These are phyloP conservation scores for Aspergillus alliaceus DNA, from an alignment of 2,329 filamentous ascomycete species.

Conservation along the genomic window DNA sequence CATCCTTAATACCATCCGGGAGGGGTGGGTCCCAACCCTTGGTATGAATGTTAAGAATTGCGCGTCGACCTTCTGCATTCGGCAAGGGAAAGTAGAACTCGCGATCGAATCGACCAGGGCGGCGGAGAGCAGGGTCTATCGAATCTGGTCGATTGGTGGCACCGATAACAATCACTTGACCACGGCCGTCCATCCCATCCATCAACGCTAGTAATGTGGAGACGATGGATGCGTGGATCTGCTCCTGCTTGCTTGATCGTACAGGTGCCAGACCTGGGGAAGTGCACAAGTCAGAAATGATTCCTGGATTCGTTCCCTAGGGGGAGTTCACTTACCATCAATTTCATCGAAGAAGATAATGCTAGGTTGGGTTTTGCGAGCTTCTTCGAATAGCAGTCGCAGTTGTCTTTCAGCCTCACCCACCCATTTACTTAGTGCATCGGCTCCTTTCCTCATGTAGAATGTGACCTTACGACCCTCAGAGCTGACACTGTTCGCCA, in stretches of 20 bases:
- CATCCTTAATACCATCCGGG: conserved; percentile 73
- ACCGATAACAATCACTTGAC: conserved; percentile 96
- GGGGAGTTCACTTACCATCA: conserved; percentile 60
- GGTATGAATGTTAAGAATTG: conserved; percentile 94
- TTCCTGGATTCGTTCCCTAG: not conserved
- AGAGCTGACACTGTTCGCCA: conserved; percentile 86
- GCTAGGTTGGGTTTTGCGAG: conserved; percentile 90
- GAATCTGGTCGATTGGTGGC: conserved; percentile 98
- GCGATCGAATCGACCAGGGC: conserved; percentile 91
- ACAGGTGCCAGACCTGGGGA: conserved; percentile 76
- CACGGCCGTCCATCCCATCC: conserved; percentile 98
- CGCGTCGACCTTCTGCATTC: conserved; percentile 72
- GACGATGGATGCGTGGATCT: conserved; percentile 97
- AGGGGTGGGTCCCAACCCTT: conserved; percentile 83
- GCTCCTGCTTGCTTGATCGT: conserved; percentile 95
- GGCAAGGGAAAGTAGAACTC: conserved; percentile 98
- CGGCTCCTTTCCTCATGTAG: conserved; percentile 98
- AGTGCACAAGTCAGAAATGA: not conserved
- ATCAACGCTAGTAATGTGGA: conserved; percentile 90
- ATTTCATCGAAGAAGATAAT: conserved; percentile 99
- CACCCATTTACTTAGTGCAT: conserved; percentile 98
- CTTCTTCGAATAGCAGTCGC: conserved; percentile 90
- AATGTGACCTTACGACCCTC: conserved; percentile 95
- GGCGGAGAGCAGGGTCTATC: conserved; percentile 90
- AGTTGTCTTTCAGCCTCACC: conserved; percentile 96